phyloP scores from a whole-genome alignment of 129 eudicot genomes.

The Erigeron canadensis region DNA sequence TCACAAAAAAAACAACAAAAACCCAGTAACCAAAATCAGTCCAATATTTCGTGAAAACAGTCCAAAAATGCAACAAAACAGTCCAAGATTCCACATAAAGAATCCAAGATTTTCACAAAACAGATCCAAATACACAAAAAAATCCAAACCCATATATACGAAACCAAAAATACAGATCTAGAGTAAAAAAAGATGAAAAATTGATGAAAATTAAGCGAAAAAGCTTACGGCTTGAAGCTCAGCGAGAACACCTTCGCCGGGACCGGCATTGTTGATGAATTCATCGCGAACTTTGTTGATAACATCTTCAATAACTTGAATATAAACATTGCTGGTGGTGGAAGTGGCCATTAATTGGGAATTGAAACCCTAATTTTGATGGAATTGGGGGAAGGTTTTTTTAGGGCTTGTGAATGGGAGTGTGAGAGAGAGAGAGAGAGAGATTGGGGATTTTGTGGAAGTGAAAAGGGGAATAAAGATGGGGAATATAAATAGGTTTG shows the following conservation, averaged over 20 bases:
- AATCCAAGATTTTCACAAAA: constrained; percentile 19
- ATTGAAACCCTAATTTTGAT: constrained; percentile 9
- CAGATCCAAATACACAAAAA: constrained; percentile 18
- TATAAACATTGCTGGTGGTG: constrained; percentile 69
- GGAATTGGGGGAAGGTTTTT: constrained; percentile 5
- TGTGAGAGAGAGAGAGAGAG: constrained; percentile 55
- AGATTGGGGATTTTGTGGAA: constrained; percentile 19
- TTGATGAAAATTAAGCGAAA: not conserved
- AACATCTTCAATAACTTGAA: constrained; percentile 86
- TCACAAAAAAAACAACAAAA: not conserved
- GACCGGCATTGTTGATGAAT: constrained; percentile 74
- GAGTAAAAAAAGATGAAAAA: constrained; percentile 5
- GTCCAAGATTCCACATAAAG: not conserved
- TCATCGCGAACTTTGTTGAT: constrained; percentile 83
- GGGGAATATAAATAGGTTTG: constrained; percentile 81
- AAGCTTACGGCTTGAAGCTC: constrained; percentile 83
- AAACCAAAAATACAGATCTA: constrained; percentile 28
- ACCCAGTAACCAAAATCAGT: not conserved
- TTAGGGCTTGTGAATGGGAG: constrained; percentile 33
- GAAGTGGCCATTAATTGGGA: constrained; percentile 48
- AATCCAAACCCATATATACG: not conserved
- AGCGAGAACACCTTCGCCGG: constrained; percentile 76
- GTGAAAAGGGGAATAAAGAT: constrained; percentile 47
- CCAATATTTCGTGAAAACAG: no score
- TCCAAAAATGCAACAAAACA: no score